phyloP scores from a whole-genome alignment of 1,284 basidiomycete genomes.

The Pisolithus thermaeus region DNA sequence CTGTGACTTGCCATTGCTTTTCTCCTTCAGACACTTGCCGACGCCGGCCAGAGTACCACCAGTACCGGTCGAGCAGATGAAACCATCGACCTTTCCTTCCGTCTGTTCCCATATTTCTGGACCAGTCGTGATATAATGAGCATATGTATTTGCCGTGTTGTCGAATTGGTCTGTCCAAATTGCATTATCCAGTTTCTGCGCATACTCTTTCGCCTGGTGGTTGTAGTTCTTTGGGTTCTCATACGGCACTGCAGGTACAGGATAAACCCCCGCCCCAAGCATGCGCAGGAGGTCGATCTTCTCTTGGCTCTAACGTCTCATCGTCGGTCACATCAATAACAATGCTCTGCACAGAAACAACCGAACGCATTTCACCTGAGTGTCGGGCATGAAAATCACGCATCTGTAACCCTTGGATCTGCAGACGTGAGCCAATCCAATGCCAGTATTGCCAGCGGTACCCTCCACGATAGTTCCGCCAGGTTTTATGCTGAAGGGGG shows the following conservation, averaged over 20 bases:
- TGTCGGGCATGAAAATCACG: conserved; percentile 99
- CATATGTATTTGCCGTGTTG: conserved; percentile 85
- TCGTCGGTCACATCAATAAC: not conserved
- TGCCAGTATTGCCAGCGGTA: conserved; percentile 98
- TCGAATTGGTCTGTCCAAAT: conserved; percentile 99
- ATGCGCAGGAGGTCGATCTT: conserved; percentile 97
- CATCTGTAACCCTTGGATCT: conserved; percentile 91
- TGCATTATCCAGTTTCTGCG: conserved; percentile 78
- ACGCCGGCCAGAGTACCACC: conserved; percentile 93
- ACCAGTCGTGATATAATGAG: conserved; percentile 88
- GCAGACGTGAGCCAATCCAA: conserved; percentile 94
- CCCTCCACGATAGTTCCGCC: conserved; percentile 97
- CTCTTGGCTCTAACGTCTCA: conserved; percentile 71
- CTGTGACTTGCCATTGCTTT: conserved; percentile 76
- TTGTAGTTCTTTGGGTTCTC: conserved; percentile 98
- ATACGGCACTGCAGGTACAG: conserved; percentile 94
- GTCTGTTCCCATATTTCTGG: conserved; percentile 98
- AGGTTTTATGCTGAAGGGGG: conserved; percentile 61
- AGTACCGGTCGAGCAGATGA: conserved; percentile 92
- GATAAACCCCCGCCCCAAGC: conserved; percentile 94
- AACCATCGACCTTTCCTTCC: conserved; percentile 76
- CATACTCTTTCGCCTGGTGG: conserved; percentile 92
- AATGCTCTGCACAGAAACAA: not conserved
- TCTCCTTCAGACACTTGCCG: conserved; percentile 83
- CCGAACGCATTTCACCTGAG: conserved; percentile 52